These are phyloP conservation scores for Blepharisma japonicum DNA, from an alignment of 73 alveolate genomes.

Conservation along the genomic window DNA sequence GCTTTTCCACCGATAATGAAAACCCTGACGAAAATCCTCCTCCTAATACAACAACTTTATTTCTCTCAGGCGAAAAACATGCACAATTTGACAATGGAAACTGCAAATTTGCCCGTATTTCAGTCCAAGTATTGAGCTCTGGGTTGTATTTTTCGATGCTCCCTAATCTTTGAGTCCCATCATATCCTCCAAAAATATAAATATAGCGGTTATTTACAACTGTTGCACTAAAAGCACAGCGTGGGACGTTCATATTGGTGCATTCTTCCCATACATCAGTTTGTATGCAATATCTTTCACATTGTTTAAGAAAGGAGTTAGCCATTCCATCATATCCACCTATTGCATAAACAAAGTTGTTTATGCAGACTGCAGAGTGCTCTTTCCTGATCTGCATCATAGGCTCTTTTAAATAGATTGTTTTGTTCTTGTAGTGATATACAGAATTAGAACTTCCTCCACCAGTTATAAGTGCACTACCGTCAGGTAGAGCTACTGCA, in stretches of 20 bases:
- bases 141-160: constrained; percentile 71
- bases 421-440: constrained; percentile 48
- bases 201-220: constrained; percentile 63
- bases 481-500: constrained; percentile 77
- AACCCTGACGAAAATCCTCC: constrained; percentile 88
- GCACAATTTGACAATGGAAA: constrained; percentile 77
- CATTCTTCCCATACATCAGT: constrained; percentile 64
- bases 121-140: constrained; percentile 53
- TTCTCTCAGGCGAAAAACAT: constrained; percentile 64
- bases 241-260: constrained; percentile 61
- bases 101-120: constrained; percentile 47
- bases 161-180: constrained; percentile 77
- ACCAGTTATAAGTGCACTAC: constrained; percentile 76
- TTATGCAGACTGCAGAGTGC: constrained; percentile 75
- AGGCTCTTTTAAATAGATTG: constrained; percentile 38
- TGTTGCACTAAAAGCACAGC: constrained; percentile 84
- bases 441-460: constrained; percentile 78
- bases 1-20: constrained; percentile 64
- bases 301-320: constrained; percentile 55
- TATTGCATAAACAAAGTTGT: constrained; percentile 70
- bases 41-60: constrained; percentile 74
- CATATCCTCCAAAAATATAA: constrained; percentile 84
- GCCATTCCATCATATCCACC: constrained; percentile 89
- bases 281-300: constrained; percentile 57
- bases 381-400: constrained; percentile 79